Evolutionary conservation across 345 rosid species (phyloP), one percentile per base, ranked within the genome.

Genomic region (Rubroshorea leprosula): DNA sequence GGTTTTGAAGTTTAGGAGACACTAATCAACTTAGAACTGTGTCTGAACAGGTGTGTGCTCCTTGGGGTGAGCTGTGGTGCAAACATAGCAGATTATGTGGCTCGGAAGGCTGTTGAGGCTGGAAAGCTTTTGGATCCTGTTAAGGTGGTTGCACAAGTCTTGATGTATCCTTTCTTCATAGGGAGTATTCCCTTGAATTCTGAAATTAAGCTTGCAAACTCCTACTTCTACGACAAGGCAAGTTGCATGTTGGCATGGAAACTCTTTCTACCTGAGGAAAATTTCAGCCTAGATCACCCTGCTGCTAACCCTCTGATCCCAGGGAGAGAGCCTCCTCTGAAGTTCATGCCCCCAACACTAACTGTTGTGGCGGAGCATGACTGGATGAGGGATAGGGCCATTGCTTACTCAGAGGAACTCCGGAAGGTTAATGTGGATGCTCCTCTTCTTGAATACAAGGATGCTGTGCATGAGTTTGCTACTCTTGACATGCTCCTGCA

Each of bases 331-430:
- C 97, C 94, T 1, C 97, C 88, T 35, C 64, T 89, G 54, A 93
- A 89, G 70, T 72, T 73, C 71, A 86, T 87, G 96, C 99, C 96
- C 4, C 97, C 94, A 17, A 93, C 97, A 13, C 83, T 93, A 29
- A 89, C 96, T 22, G 83, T 93, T 64, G 89, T 93, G 27, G 97
- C 97, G 1, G 94, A 93, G 62, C 96, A 83, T 11, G 99, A 89
- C 69, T 89, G 94, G 94, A 93, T 89, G 99, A 83, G 94, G 74
- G 99, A 93, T 60, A 74, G 87, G 47, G 99, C 97, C 74, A 87
- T 89, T 63, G 84, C 90, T 39, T 93, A 89, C 70, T 86, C 91
- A 0, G 94, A 93, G 74, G 94, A 87, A 71, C 82, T 93, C 60
- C 74, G 94, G 49, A 93, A 81, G 77, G 96, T 82, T 58, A 93